Conservation (phyloP, 805 yeast species). For the Teunomyces kruisii region DNA sequence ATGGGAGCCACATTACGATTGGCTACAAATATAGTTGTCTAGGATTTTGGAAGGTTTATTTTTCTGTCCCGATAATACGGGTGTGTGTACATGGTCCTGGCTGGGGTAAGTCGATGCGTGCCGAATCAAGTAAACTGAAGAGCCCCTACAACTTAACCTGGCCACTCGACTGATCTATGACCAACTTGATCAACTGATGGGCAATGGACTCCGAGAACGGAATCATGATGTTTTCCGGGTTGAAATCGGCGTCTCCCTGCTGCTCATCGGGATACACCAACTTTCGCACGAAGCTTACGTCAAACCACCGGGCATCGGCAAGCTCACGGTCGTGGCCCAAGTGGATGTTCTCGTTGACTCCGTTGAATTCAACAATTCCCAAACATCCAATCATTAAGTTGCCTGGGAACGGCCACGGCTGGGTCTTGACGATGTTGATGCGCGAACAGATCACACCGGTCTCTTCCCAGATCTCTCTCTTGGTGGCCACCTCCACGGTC, state of each 20-base stretch:
- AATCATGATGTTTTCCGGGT: slow-evolving; percentile 37
- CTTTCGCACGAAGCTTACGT: slow-evolving; percentile 48
- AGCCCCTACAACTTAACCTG: background rate
- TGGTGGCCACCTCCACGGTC: slow-evolving; percentile 82
- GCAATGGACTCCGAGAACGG: slow-evolving; percentile 49
- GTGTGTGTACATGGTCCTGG: no score
- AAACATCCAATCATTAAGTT: slow-evolving; percentile 92
- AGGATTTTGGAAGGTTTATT: no score
- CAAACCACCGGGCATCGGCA: slow-evolving; percentile 84
- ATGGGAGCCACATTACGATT: no score
- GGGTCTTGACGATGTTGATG: slow-evolving; percentile 67
- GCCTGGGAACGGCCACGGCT: slow-evolving; percentile 98
- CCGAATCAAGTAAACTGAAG: no score
- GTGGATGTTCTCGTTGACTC: slow-evolving; percentile 60
- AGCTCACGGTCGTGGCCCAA: slow-evolving; percentile 85
- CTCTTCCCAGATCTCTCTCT: slow-evolving; percentile 94
- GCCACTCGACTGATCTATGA: slow-evolving; percentile 27
- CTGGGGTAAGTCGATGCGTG: no score
- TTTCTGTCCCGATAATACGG: no score
- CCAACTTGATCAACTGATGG: slow-evolving; percentile 40
- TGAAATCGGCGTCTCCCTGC: slow-evolving; percentile 17
- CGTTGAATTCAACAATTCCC: slow-evolving; percentile 71
- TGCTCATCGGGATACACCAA: slow-evolving; percentile 27
- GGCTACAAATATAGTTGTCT: no score
- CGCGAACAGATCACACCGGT: slow-evolving; percentile 70